Evolutionary conservation across 371 early-diverging fungal genomes (phyloP).

Genomic region (Rhizopus delemar): DNA sequence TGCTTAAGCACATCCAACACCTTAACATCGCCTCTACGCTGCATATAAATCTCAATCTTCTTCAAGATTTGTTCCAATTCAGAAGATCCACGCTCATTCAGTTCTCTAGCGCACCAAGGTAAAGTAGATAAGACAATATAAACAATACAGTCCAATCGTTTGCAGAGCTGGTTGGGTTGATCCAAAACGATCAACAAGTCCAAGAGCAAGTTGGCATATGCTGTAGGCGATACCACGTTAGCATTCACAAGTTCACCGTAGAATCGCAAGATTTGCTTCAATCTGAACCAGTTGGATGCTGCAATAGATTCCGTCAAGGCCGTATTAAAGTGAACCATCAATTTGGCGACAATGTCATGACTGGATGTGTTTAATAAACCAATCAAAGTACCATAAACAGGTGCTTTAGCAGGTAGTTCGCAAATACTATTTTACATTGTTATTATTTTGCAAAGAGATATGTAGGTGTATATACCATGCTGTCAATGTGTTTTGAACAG

Average conservation of each 20-base stretch:
- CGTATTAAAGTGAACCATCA: slow-evolving; percentile 37
- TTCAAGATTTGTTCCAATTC: slow-evolving; percentile 63
- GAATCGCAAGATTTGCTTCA: slow-evolving; percentile 78
- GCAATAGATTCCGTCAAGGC: slow-evolving; percentile 55
- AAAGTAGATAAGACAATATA: slow-evolving; percentile 72
- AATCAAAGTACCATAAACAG: slow-evolving; percentile 75
- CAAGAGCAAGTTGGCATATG: slow-evolving; percentile 64
- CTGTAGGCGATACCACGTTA: slow-evolving; percentile 70
- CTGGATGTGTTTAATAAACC: slow-evolving; percentile 72
- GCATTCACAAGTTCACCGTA: slow-evolving; percentile 81
- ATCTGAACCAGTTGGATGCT: slow-evolving; percentile 66
- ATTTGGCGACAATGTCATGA: slow-evolving; percentile 33
- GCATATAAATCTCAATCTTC: slow-evolving; percentile 67
- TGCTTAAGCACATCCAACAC: slow-evolving; percentile 55
- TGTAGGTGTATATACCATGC: slow-evolving; percentile 51
- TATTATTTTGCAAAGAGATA: background rate
- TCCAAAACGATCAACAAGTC: slow-evolving; percentile 60
- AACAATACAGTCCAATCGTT: slow-evolving; percentile 75
- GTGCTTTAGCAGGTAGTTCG: slow-evolving; percentile 80
- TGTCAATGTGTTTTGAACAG: slow-evolving; percentile 64
- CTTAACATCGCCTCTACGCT: slow-evolving; percentile 42
- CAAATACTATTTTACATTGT: slow-evolving; percentile 49
- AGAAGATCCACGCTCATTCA: slow-evolving; percentile 56
- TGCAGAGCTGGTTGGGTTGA: slow-evolving; percentile 55
- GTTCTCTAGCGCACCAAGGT: slow-evolving; percentile 70